A percentile compares a stretch with the other conserved stretches of the same genome.
Evolutionary conservation across 768 basidiomycete species (phyloP).

Genomic region (Suillus brevipes): DNA sequence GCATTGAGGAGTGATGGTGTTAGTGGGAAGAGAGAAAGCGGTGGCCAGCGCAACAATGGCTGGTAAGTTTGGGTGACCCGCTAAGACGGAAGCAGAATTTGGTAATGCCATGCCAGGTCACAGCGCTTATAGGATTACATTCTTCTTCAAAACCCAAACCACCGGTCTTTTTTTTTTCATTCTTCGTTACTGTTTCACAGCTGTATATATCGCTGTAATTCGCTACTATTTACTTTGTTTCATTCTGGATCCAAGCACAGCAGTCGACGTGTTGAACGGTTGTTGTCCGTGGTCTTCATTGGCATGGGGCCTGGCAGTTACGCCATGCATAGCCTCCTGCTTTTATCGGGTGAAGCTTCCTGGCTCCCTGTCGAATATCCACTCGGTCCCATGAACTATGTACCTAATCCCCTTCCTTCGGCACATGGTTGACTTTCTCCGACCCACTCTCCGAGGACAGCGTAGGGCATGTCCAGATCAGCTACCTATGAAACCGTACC

Average conservation of each 20-base stretch:
- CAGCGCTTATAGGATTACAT: slow-evolving; percentile 31
- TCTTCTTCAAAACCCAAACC: not conserved
- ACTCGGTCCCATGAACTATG: not conserved
- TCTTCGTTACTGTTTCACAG: not conserved
- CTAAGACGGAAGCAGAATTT: slow-evolving; percentile 35
- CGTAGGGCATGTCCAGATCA: not conserved
- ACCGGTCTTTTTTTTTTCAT: slow-evolving; percentile 4
- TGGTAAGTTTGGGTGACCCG: slow-evolving; percentile 33
- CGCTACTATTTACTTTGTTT: not conserved
- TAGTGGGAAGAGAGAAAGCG: slow-evolving; percentile 40
- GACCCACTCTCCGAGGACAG: not conserved
- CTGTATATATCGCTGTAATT: not conserved
- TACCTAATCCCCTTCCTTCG: not conserved
- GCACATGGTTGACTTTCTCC: not conserved
- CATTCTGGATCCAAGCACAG: not conserved
- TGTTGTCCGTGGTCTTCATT: not conserved
- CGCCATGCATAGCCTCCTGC: slow-evolving; percentile 7
- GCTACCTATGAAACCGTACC: not conserved
- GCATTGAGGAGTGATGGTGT: slow-evolving; percentile 37
- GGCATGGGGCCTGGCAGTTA: slow-evolving; percentile 2
- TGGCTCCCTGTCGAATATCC: not conserved
- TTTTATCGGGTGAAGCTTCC: slow-evolving; percentile 9
- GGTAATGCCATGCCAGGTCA: slow-evolving; percentile 38
- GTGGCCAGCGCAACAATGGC: slow-evolving; percentile 46
- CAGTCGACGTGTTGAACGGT: not conserved